Conservation (phyloP, 768 basidiomycete genomes). For the Trametes maxima region DNA sequence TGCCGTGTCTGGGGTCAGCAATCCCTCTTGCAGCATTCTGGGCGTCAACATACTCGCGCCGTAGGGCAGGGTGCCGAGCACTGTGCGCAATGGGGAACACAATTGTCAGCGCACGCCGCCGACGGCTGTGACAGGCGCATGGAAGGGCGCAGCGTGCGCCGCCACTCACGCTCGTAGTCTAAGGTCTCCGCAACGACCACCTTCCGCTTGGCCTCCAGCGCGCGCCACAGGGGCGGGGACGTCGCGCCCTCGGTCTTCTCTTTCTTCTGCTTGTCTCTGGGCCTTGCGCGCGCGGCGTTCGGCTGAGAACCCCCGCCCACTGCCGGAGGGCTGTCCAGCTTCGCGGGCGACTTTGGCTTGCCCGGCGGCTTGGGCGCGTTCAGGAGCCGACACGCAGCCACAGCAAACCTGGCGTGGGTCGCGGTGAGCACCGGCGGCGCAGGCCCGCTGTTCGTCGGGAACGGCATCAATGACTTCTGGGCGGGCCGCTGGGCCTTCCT, state of each 20-base stretch:
- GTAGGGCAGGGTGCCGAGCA: slow-evolving; percentile 37
- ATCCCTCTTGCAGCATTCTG: slow-evolving; percentile 31
- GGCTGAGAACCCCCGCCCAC: slow-evolving; percentile 6
- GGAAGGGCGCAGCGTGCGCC: slow-evolving; percentile 1
- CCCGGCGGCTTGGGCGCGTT: background rate
- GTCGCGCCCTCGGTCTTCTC: background rate
- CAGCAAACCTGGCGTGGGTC: slow-evolving; percentile 10
- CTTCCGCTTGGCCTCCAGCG: slow-evolving; percentile 10
- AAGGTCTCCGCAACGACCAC: slow-evolving; percentile 19
- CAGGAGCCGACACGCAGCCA: slow-evolving; percentile 4
- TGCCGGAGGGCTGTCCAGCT: background rate
- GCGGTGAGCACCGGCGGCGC: slow-evolving; percentile 14
- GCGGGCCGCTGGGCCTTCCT: background rate
- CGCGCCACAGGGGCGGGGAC: slow-evolving; percentile 14
- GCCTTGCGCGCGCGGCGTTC: background rate
- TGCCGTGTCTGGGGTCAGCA: slow-evolving; percentile 32
- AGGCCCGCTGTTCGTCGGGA: slow-evolving; percentile 13
- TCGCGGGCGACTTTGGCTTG: background rate
- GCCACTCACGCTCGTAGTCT: slow-evolving; percentile 22
- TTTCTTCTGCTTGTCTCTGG: slow-evolving; percentile 6
- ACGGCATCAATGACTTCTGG: slow-evolving; percentile 10
- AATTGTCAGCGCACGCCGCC: slow-evolving; percentile 2
- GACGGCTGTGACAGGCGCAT: slow-evolving; percentile 1
- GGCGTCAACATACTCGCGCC: slow-evolving; percentile 40
- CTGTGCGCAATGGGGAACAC: slow-evolving; percentile 32